Base-by-base conservation (phyloP, 2,329 filamentous ascomycete genomes). In the Magnaporthiopsis incrustans region DNA sequence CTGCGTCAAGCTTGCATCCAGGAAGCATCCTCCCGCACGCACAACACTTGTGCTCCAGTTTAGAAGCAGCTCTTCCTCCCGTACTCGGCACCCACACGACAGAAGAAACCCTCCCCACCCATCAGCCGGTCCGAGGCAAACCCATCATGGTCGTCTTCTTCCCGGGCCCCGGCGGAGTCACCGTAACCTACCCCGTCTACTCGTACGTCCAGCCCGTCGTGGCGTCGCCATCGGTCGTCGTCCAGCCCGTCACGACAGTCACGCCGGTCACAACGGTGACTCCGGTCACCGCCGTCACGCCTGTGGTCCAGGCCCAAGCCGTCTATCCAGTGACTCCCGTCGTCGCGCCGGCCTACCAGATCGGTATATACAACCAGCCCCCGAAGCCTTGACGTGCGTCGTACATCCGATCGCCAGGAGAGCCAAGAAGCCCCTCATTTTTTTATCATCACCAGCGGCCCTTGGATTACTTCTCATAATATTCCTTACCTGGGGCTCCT, bases 171-270 rank as follows among this genome's bases (percentile, higher is more conserved):
- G 35, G 50, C 22, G 60, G 38, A 11, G 50, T 50, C 26, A 53
- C 18, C 14, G 38, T 61, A 12, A 61, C 38, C 35, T 61, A 61
- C 38, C 60, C 60, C 15, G 38, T 44, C 11, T 53, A 61, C 59
- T 61, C 25, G 25, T 60, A 38, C 35, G 27, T 22, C 25, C n/a
- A 44, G 12, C 60, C 60, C 8, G 32, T 60, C 33, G 59, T 44
- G 33, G 33, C 59, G 59, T 35, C 59, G 59, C 18, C 60, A 26
- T 25, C 35, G 59, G 35, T 61, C 11, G 38, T 61, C 35, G 25
- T 61, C 15, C 60, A 44, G 33, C 33, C 33, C 25, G 59, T 61
- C 18, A 32, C n/a, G 59, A 32, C 59, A 12, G 35, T 61, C 35
- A 27, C 33, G 25, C 59, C 59, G 22, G 11, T 38, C 38, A 44